A percentile compares a stretch with the other conserved stretches of the same genome.
These are phyloP conservation scores for Fagopyrum esculentum DNA, from an alignment of 148 eudicot species.

Conservation along the genomic window DNA sequence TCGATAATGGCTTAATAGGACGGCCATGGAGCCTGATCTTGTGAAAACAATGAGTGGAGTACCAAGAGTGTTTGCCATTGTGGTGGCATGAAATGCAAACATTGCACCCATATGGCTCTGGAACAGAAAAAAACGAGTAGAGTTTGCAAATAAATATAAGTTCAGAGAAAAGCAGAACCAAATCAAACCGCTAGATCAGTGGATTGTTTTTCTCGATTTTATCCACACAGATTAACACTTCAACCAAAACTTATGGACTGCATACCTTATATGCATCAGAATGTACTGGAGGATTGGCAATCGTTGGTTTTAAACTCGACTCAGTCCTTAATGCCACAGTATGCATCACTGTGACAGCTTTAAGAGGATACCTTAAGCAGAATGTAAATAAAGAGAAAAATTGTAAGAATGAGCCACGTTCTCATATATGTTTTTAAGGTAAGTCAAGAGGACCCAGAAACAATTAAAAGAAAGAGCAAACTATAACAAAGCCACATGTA, in stretches of 20 bases:
- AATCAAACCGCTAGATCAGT: background rate
- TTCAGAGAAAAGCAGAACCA: background rate
- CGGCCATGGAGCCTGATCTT: constrained; percentile 90
- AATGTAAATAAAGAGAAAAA: constrained; percentile 10
- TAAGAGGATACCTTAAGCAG: constrained; percentile 72
- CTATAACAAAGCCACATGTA: background rate
- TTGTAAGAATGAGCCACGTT: constrained; percentile 9
- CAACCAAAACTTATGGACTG: background rate
- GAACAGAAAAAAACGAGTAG: constrained; percentile 5
- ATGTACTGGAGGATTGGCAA: background rate
- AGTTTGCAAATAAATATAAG: background rate
- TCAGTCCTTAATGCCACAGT: constrained; percentile 94
- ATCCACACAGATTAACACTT: background rate
- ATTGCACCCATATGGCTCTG: constrained; percentile 99
- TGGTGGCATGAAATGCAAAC: constrained; percentile 98
- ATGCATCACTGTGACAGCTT: constrained; percentile 98
- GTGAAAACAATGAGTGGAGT: constrained; percentile 97
- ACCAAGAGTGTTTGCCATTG: constrained; percentile 95
- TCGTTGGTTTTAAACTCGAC: constrained; percentile 29
- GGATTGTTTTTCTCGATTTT: background rate
- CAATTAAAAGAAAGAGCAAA: background rate
- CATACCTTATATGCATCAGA: constrained; percentile 18
- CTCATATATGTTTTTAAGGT: background rate
- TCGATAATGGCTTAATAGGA: constrained; percentile 86
- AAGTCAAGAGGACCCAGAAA: background rate